Evolutionary conservation across 148 eudicot genomes (phyloP), one percentile per base, ranked within the genome.

Genomic region (Cornus florida): DNA sequence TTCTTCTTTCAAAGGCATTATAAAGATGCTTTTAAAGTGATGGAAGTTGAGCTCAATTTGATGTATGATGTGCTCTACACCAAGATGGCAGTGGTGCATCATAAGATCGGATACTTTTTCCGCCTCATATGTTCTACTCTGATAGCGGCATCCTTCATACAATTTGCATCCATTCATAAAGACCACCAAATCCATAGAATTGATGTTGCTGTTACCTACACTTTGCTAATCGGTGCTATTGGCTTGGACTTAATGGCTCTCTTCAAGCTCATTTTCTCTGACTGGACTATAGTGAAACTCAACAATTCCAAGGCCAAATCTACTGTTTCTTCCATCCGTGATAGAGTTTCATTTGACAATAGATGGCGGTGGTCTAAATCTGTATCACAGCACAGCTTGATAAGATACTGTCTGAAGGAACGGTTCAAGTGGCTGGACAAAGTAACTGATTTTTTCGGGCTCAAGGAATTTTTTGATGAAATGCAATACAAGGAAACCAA

Each of bases 221-320:
- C 76, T 28, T 43, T 74, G 24, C 17, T 57, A 2, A 20, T 28
- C 13, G 76, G 76, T 56, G 76, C 67, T 17, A 7, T 57, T 57
- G 41, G 22, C 6, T 57, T 74, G 67, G 76, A 74, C 46, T 28
- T 74, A 3, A 3, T 72, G 13, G 74, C 74, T 22, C 7, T 72
- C 7, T n/a, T 72, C 74, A 72, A 24, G 60, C 74, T 72, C 35
- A 48, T 72, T 56, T 72, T 72, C 62, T 72, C 74, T 5, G 74
- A 72, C 20, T 72, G 62, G 74, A 72, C 74, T 71, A 46, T 71
- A 46, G 74, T 43, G 19, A 2, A 2, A 10, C 74, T 71, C 57
- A 71, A 22, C 31, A 71, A 71, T 9, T 10, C 9, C 32, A 43
- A n/a, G 16, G 74, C 59, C 6, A 31, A 23, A 43, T 12, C 22